These are phyloP conservation scores for Ustilago crameri DNA, from an alignment of 1,284 basidiomycete genomes.

Conservation along the genomic window DNA sequence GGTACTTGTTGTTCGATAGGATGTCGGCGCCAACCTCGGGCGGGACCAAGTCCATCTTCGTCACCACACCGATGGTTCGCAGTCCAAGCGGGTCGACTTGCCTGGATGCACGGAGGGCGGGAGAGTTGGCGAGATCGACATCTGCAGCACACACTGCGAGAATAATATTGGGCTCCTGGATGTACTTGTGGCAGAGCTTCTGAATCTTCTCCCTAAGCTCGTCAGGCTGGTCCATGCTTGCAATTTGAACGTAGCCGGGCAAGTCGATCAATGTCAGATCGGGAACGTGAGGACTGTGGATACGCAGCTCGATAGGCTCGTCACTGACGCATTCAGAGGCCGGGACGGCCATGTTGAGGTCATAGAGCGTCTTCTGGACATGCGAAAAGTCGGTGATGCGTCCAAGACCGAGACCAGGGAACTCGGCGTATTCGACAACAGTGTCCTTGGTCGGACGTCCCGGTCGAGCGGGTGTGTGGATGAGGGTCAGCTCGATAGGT, in stretches of 20 bases:
- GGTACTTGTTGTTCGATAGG: constrained; percentile 89
- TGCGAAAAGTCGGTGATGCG: constrained; percentile 88
- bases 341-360: constrained; percentile 93
- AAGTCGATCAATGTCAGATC: constrained; percentile 97
- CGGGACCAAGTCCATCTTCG: constrained; percentile 97
- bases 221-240: constrained; percentile 95
- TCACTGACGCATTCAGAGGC: constrained; percentile 88
- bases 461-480: constrained; percentile 75
- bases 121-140: constrained; percentile 97
- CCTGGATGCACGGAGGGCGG: constrained; percentile 89
- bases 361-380: constrained; percentile 91
- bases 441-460: constrained; percentile 71
- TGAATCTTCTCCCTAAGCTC: constrained; percentile 92
- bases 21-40: constrained; percentile 84
- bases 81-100: constrained; percentile 93
- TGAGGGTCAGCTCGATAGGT: constrained; percentile 95
- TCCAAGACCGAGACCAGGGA: constrained; percentile 86
- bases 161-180: constrained; percentile 96
- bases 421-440: constrained; percentile 85
- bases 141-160: constrained; percentile 97
- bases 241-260: constrained; percentile 95
- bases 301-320: constrained; percentile 94
- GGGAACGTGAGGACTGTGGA: constrained; percentile 93
- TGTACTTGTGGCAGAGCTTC: constrained; percentile 91
- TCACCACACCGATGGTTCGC: constrained; percentile 95